phyloP scores from a whole-genome alignment of 805 yeast genomes.

The Soucietia sequanensis region DNA sequence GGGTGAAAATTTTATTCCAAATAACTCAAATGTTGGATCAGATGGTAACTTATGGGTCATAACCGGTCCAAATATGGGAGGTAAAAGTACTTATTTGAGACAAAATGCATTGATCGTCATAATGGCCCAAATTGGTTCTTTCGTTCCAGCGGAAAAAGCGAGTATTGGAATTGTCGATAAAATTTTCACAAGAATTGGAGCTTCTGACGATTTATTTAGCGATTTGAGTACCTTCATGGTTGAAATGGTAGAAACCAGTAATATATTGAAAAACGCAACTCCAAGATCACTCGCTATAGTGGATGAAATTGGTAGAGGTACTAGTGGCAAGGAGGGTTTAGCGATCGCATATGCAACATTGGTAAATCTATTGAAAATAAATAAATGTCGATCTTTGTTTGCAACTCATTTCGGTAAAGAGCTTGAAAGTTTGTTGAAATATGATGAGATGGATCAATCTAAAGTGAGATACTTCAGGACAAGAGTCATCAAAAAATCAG shows the following conservation, averaged over 20 bases:
- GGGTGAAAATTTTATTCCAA: constrained; percentile 48
- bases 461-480: constrained; percentile 31
- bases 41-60: constrained; percentile 47
- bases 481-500: constrained; percentile 18
- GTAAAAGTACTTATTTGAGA: constrained; percentile 74
- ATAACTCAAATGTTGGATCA: constrained; percentile 29
- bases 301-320: constrained; percentile 85
- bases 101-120: constrained; percentile 71
- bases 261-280: constrained; percentile 57
- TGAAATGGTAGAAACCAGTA: constrained; percentile 69
- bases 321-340: constrained; percentile 80
- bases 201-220: constrained; percentile 70
- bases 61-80: constrained; percentile 91
- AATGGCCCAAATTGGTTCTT: constrained; percentile 74
- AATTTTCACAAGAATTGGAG: constrained; percentile 83
- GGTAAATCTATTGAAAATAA: constrained; percentile 49
- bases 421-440: constrained; percentile 33
- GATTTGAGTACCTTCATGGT: constrained; percentile 87
- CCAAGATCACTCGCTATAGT: constrained; percentile 58
- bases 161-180: constrained; percentile 69
- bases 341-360: constrained; percentile 82
- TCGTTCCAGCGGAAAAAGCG: constrained; percentile 64
- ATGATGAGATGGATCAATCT: constrained; percentile 24
- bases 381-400: constrained; percentile 72
- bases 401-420: constrained; percentile 77